Conservation (phyloP, 164 flowering plant species). For the Aristolochia fimbriata region DNA sequence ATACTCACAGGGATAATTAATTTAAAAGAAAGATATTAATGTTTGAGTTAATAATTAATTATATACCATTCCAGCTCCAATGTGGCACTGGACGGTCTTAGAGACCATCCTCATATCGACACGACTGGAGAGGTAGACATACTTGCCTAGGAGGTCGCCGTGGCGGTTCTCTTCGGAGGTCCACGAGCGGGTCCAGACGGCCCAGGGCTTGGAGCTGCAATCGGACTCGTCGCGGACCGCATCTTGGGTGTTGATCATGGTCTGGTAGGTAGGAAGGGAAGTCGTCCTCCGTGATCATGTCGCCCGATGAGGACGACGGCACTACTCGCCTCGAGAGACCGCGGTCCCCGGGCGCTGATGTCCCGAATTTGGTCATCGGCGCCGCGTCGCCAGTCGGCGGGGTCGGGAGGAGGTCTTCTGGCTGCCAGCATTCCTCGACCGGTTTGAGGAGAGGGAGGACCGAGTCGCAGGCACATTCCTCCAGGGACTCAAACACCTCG, state of each 20-base stretch:
- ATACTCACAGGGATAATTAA: too few relatives aligned
- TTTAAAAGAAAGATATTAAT: too few relatives aligned
- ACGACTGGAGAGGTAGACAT: slow-evolving; percentile 31
- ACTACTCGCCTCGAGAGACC: slow-evolving; percentile 30
- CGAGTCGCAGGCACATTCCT: slow-evolving; percentile 15
- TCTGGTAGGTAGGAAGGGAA: slow-evolving; percentile 30
- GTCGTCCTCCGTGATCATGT: slow-evolving; percentile 30
- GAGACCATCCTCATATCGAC: slow-evolving; percentile 35
- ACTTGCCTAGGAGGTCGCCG: slow-evolving; percentile 26
- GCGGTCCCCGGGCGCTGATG: slow-evolving; percentile 17
- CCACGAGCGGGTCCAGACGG: slow-evolving; percentile 33
- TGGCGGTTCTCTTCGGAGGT: slow-evolving; percentile 25
- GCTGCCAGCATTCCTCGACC: slow-evolving; percentile 37
- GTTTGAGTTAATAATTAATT: too few relatives aligned
- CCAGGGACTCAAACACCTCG: slow-evolving; percentile 23
- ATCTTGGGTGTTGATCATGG: slow-evolving; percentile 20
- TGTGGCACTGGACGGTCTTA: slow-evolving; percentile 28
- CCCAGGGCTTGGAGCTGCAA: slow-evolving; percentile 26
- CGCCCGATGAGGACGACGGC: slow-evolving; percentile 33
- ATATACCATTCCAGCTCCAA: slow-evolving; percentile 41
- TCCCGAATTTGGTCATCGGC: slow-evolving; percentile 20
- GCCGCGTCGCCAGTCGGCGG: slow-evolving; percentile 19
- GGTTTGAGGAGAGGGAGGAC: slow-evolving; percentile 27
- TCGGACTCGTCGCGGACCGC: slow-evolving; percentile 25
- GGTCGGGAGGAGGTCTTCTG: slow-evolving; percentile 31